Base-by-base conservation (phyloP, 1,284 basidiomycete genomes). In the Blastosporella zonata region DNA sequence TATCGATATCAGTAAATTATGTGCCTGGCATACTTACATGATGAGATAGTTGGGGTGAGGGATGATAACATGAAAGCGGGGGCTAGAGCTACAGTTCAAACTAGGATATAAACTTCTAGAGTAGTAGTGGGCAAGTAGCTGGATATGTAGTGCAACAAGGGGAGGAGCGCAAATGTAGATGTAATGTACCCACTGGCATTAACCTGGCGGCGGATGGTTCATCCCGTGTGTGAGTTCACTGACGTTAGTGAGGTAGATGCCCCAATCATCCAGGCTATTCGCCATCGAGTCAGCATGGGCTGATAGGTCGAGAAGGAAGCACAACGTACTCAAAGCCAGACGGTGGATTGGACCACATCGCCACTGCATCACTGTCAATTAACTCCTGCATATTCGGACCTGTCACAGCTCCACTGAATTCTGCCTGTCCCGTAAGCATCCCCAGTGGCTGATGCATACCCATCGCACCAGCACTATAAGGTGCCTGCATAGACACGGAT, bases 311-410 rank as follows among this genome's bases (percentile, higher is more conserved):
- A 39, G 49, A 21, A 48, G 44, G 46, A 45, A 47, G 41, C 17
- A 12, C n/a, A 12, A 73, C 81, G 59, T 59, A 83, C 81, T 78
- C 77, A 47, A 79, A 78, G 5, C 75, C 72, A 4, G 70, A 67
- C 1, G 80, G 78, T 18, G 78, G 74, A 51, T 66, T 72, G 6
- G 77, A 78, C 81, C 81, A 82, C 79, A 82, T 79, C 37, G 73
- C 69, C 46, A 81, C 72, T 33, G 75, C 73, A 50, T 77, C 75
- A 38, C 58, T 67, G 53, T 78, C 74, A 28, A 75, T 56, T 27
- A 61, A 59, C 6, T 53, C 55, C 45, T 61, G 57, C 38, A 35
- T 20, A 40, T 49, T 37, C 9, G 20, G 21, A 6, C 29, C 41
- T 8, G 15, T 20, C 7, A 29, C 35, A 10, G 8, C 22, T 29